Percentiles rank a stretch among this genome's conserved stretches.
Conservation (phyloP, 495 filamentous ascomycete genomes). For the Coniosporium apollinis region DNA sequence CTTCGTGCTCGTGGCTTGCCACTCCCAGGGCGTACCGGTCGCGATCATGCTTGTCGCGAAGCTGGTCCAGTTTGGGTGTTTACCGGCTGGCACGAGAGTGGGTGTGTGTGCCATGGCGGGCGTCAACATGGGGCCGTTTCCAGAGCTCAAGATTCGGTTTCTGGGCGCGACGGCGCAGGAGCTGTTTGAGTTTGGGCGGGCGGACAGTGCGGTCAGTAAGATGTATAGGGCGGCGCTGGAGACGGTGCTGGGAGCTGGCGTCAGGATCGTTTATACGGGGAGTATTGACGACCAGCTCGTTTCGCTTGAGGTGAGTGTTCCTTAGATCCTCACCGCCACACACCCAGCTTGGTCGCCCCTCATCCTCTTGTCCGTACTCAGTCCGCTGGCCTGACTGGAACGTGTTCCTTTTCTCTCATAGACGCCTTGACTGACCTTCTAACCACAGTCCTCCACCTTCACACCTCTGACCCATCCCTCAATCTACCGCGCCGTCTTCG, state of each 20-base stretch:
- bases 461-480: slow-evolving; percentile 72
- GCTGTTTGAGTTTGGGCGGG: slow-evolving; percentile 77
- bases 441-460: slow-evolving; percentile 62
- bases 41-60: slow-evolving; percentile 87
- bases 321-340: no score
- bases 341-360: no score
- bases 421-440: background rate
- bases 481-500: slow-evolving; percentile 83
- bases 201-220: slow-evolving; percentile 63
- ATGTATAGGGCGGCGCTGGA: slow-evolving; percentile 62
- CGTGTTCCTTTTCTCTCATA: background rate
- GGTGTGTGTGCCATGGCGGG: slow-evolving; percentile 90
- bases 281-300: slow-evolving; percentile 96
- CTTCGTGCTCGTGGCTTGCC: slow-evolving; percentile 75
- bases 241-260: slow-evolving; percentile 54
- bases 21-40: slow-evolving; percentile 91
- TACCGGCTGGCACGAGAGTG: slow-evolving; percentile 44
- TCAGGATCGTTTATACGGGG: slow-evolving; percentile 68
- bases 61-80: slow-evolving; percentile 61
- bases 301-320: slow-evolving; percentile 51
- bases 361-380: no score
- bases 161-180: slow-evolving; percentile 80
- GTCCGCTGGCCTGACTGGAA: no score
- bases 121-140: slow-evolving; percentile 82
- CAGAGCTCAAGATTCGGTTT: slow-evolving; percentile 67